Evolutionary conservation across 768 basidiomycete species (phyloP), one percentile per base, ranked within the genome.

Genomic region (Boletus eberwhitei): DNA sequence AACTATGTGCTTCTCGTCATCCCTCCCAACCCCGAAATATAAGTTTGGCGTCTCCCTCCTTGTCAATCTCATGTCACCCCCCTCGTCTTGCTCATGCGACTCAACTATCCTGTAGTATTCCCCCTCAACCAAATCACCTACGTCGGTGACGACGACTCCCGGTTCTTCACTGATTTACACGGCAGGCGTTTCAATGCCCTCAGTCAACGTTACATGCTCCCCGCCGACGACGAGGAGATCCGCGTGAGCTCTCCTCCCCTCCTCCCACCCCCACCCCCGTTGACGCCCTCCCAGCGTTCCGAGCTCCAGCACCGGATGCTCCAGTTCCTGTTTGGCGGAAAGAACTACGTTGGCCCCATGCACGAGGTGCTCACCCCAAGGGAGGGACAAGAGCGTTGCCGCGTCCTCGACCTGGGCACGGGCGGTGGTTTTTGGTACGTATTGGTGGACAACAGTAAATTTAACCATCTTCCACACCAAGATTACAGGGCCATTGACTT

Each of bases 361-460:
- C 77, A 75, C 48, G 77, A 82, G 48, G 79, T 77, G 21, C 75
- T 88, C 3, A 77, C 55, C 76, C 66, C 60, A 49, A 69, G 48
- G 48, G 67, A 57, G 45, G 71, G 67, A 4, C 63, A 62, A 8
- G 69, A 73, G 26, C 64, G 64, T 32, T 64, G 66, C 52, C 69
- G 68, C 46, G 78, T 88, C 40, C 80, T 88, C 46, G 86, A 88
- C 71, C 73, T 88, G 55, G 86, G 86, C 17, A 88, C 86, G 2
- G 86, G 86, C 22, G 78, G 77, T 4, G 86, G 87, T 5, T 68
- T 71, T 35, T 88, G 86, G 86, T 85, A 54, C 56, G 74, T 55
- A 26, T 53, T 48, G 46, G 22, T 50, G 50, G 19, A 56, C 22
- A 21, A 37, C 37, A 35, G 11, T 26, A 31, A 37, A 36, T 49